phyloP scores from a whole-genome alignment of 2,329 filamentous ascomycete species.

The Cercospora zeae-maydis region DNA sequence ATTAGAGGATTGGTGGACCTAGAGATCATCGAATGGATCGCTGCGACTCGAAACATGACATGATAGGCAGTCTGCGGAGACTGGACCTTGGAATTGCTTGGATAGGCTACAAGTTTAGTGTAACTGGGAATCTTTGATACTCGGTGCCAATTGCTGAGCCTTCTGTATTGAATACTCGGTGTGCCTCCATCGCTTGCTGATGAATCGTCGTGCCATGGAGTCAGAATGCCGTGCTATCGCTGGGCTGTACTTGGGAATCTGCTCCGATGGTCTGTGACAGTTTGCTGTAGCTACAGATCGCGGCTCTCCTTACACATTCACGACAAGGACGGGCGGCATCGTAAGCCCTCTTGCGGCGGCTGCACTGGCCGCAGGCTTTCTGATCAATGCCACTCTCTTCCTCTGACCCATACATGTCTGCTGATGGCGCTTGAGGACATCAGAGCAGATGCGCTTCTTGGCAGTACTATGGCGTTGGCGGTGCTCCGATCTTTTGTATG shows the following conservation, averaged over 20 bases:
- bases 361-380: conserved; percentile 5
- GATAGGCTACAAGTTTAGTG: conserved; percentile 2
- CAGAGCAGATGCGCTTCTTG: conserved; percentile 3
- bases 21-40: conserved; percentile 11
- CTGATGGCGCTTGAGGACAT: conserved; percentile 5
- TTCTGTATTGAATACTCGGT: background rate
- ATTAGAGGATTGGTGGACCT: conserved; percentile 8
- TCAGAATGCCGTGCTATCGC: background rate
- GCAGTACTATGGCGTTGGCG: conserved; percentile 4
- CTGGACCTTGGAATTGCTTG: background rate
- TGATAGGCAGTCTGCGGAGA: conserved; percentile 10
- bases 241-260: background rate
- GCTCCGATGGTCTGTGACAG: background rate
- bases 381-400: background rate
- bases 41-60: background rate
- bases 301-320: background rate
- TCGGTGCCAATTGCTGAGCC: background rate
- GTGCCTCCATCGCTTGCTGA: background rate
- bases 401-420: conserved; percentile 1
- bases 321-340: conserved; percentile 2
- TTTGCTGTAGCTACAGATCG: background rate
- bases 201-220: background rate
- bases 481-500: conserved; percentile 8
- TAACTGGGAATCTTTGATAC: background rate
- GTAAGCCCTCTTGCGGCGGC: conserved; percentile 4